phyloP scores from a whole-genome alignment of 2,329 filamentous ascomycete genomes.

The Paecilomyces dactylethromorphus region DNA sequence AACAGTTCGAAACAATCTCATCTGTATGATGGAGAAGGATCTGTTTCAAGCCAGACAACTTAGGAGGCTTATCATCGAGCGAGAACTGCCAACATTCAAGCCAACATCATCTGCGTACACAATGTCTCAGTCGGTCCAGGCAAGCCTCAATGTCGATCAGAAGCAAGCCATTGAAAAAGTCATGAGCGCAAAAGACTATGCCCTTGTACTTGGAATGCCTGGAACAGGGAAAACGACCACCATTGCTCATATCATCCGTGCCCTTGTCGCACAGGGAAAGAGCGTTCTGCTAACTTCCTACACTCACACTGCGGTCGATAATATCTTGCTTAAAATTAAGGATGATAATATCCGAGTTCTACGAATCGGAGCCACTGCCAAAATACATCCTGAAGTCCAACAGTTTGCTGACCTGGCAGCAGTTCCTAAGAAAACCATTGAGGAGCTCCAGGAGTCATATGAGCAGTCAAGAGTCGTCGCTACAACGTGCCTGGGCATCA shows the following conservation, averaged over 20 bases:
- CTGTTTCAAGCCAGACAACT: constrained; percentile 65
- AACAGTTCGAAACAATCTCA: constrained; percentile 83
- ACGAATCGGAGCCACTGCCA: constrained; percentile 76
- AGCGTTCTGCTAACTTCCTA: constrained; percentile 91
- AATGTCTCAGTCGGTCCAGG: constrained; percentile 48
- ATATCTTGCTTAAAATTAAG: constrained; percentile 88
- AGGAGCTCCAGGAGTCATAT: constrained; percentile 78
- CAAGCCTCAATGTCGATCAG: constrained; percentile 80
- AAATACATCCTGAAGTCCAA: constrained; percentile 81
- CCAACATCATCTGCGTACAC: constrained; percentile 56
- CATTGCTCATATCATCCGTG: constrained; percentile 92
- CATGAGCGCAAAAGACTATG: constrained; percentile 91
- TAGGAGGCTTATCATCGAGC: constrained; percentile 73
- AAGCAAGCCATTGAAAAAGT: constrained; percentile 83
- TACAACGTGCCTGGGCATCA: constrained; percentile 89
- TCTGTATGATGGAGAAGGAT: constrained; percentile 82
- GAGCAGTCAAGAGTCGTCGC: constrained; percentile 83
- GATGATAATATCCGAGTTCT: constrained; percentile 71
- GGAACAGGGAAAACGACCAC: constrained; percentile 98
- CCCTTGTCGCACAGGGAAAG: constrained; percentile 81
- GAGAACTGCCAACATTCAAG: constrained; percentile 68
- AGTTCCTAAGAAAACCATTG: constrained; percentile 66
- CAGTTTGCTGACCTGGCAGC: constrained; percentile 76
- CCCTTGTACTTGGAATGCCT: constrained; percentile 95
- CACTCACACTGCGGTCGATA: constrained; percentile 96